Base-by-base conservation (phyloP, 345 rosid species). In the Aquilaria sinensis region DNA sequence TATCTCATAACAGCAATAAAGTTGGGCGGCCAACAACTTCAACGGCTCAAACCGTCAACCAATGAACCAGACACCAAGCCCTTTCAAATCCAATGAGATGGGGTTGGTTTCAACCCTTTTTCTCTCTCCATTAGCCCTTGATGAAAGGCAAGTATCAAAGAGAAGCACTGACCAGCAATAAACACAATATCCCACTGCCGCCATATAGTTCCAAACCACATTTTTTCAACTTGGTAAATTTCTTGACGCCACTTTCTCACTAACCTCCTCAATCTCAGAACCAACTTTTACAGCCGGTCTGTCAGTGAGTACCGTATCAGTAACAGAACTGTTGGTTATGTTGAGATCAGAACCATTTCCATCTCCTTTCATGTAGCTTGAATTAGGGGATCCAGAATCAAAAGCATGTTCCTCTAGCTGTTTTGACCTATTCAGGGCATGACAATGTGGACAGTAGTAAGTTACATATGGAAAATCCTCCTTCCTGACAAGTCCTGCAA, bases 371-470 rank as follows among this genome's bases (percentile, higher is more conserved):
- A 67, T 60, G 30, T 82, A 56, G 64, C 70, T 72, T 59, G 61
- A 67, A 31, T 61, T 53, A 8, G 78, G 79, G 29, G 70, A 58
- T 50, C 30, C 53, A 11, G 82, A 58, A 63, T 69, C 77, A 62
- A 79, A 29, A 68, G 62, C 58, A 23, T 11, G 62, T 33, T 72
- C 91, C 16, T 67, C 83, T 34, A 65, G 61, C 70, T 80, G 73
- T 66, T 78, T 83, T n/a, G 92, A 85, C 76, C 53, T 80, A 69
- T 93, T 93, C 49, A 93, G 83, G 47, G 86, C 97, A 11, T 60
- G 79, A 53, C 98, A 93, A 71, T 88, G 97, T 33, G 98, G 98
- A 72, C 97, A 93, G 74, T 84, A 93, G 59, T 90, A 93, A 23
- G 94, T 88, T 12, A 86, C 77, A 57, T 74, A 88, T 0, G 85